Conservation (phyloP, 106 monocot species). For the Phalaenopsis aphrodite region DNA sequence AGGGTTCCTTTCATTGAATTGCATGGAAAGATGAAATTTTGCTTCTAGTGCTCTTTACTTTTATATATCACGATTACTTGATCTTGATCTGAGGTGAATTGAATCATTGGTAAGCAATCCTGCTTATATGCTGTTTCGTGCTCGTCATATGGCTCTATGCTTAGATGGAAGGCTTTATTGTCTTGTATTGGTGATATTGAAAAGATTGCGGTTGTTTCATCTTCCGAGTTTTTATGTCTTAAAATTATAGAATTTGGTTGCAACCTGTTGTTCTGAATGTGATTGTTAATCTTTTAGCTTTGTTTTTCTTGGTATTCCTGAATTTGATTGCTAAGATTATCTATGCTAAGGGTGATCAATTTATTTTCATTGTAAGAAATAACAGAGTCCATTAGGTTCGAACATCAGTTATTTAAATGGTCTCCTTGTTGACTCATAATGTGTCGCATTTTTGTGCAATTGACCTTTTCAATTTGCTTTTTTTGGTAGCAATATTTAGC, state of each 20-base stretch:
- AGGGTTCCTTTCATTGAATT: neutral
- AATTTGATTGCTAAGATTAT: too few relatives aligned
- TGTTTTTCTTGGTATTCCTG: too few relatives aligned
- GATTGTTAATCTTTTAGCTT: neutral
- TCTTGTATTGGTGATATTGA: neutral
- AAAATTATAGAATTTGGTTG: neutral
- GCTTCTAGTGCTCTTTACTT: neutral
- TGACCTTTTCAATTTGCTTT: too few relatives aligned
- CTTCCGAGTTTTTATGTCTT: neutral
- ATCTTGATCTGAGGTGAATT: neutral
- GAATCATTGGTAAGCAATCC: neutral
- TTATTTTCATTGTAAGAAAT: neutral
- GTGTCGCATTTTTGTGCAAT: neutral
- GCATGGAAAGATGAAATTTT: neutral
- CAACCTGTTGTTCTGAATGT: neutral
- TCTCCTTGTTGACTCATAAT: neutral
- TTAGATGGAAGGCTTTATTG: neutral
- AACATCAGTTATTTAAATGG: conserved; percentile 2
- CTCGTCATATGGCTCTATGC: neutral
- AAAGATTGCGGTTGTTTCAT: neutral
- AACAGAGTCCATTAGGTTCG: neutral
- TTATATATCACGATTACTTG: neutral
- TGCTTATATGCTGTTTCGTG: neutral
- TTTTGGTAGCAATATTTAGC: too few relatives aligned
- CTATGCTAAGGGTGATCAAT: too few relatives aligned